Evolutionary conservation across 2,329 filamentous ascomycete species (phyloP), one percentile per base, ranked within the genome.

Genomic region (Aspergillus glaucus): DNA sequence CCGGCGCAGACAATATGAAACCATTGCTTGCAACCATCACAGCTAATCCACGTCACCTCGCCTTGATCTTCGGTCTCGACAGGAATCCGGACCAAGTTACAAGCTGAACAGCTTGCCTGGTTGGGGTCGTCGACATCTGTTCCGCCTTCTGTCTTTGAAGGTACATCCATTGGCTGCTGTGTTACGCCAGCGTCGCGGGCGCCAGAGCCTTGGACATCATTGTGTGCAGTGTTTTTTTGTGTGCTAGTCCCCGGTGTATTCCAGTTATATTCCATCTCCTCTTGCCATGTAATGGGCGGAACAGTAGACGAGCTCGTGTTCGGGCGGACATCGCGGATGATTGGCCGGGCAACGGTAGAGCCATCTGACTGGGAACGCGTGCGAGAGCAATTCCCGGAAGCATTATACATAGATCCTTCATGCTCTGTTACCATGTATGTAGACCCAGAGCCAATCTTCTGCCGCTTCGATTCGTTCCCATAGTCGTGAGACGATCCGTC

Each of bases 1-100:
- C 81, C 82, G 44, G 82, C 82, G 62, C 83, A 86, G 46, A 80
- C 76, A 51, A 81, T 81, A 66, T 86, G 83, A 59, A 81, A 85
- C 83, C 83, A 86, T 49, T 75, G 75, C 60, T 84, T 82, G 67
- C 83, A 86, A 22, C 80, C 82, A 63, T 86, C 82, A 61, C 83
- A 86, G 39, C 78, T 79, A 52, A 86, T 83, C 83, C 83, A 86
- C 12, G 74, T 73, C 49, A 72, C 70, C 51, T 74, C 71, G 47
- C 79, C 74, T 54, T 84, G 78, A 46, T 81, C 79, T 19, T 69
- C 68, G 9, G 70, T 73, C 30, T 75, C 74, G 19, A 71, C 64
- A 32, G 76, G 73, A 45, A 77, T 74, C 17, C 80, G 75, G 42
- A 77, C 70, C 48, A 78, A 74, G 37, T 78, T 74, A 60, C 81